Percentiles rank a stretch among this genome's conserved stretches.
Evolutionary conservation across 305 asterid species (phyloP).

Genomic region (Fraxinus nigra): DNA sequence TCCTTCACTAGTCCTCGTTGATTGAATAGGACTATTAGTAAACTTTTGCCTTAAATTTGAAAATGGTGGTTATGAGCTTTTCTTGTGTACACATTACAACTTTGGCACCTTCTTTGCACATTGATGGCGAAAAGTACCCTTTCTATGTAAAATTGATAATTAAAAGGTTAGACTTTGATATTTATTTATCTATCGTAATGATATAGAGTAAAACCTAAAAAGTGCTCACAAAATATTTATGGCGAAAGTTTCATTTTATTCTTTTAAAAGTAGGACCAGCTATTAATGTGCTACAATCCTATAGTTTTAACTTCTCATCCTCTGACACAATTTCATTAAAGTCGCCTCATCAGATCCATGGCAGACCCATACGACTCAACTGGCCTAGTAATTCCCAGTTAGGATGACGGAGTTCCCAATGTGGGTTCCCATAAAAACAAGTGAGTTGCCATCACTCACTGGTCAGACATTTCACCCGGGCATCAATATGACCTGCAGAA

Average conservation of each 20-base stretch:
- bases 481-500: background rate
- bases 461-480: background rate
- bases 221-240: background rate
- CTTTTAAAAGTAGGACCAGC: background rate
- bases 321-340: background rate
- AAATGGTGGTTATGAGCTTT: background rate
- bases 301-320: background rate
- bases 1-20: no score
- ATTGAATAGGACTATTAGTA: no score
- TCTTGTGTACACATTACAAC: background rate
- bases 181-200: no score
- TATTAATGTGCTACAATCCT: background rate
- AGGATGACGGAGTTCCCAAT: background rate
- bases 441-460: background rate
- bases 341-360: background rate
- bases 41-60: no score
- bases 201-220: background rate
- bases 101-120: background rate
- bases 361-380: background rate
- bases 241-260: background rate
- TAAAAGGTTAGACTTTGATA: background rate
- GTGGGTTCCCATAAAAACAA: background rate
- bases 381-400: background rate
- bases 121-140: background rate
- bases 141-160: background rate